Percentiles rank a stretch among this genome's conserved stretches.
These are phyloP conservation scores for Leccinum incarnatum DNA, from an alignment of 768 basidiomycete genomes.

Conservation along the genomic window DNA sequence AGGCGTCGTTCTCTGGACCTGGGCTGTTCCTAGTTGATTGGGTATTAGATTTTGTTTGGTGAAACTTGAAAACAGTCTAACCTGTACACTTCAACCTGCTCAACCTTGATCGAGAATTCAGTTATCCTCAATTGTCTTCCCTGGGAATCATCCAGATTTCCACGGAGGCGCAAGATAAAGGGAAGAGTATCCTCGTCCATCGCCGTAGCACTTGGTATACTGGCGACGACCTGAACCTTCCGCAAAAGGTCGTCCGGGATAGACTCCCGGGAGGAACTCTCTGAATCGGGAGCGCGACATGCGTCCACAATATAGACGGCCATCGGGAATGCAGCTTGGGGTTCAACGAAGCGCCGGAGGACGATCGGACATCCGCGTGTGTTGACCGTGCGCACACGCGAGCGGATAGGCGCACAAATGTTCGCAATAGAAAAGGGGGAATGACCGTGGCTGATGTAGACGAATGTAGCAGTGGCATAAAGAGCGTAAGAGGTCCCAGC, in stretches of 20 bases:
- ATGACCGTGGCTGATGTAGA: constrained; percentile 41
- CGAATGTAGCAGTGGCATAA: constrained; percentile 62
- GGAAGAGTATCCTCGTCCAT: constrained; percentile 48
- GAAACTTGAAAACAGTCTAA: constrained; percentile 31
- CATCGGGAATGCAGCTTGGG: constrained; percentile 37
- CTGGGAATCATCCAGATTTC: constrained; percentile 46
- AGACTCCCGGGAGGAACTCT: constrained; percentile 11
- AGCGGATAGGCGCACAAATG: constrained; percentile 56
- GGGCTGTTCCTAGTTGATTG: constrained; percentile 37
- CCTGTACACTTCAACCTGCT: constrained; percentile 69
- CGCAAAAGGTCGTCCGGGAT: constrained; percentile 56
- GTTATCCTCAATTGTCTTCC: constrained; percentile 56
- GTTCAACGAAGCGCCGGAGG: constrained; percentile 53
- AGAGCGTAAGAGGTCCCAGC: constrained; percentile 65
- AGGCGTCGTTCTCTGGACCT: constrained; percentile 43
- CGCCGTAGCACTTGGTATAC: constrained; percentile 55
- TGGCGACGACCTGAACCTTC: constrained; percentile 62
- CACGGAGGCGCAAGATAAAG: constrained; percentile 58
- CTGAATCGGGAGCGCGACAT: constrained; percentile 18
- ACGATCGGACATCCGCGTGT: constrained; percentile 42
- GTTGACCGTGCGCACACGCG: constrained; percentile 39
- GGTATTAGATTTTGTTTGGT: constrained; percentile 8
- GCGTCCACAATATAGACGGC: constrained; percentile 47
- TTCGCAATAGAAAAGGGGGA: constrained; percentile 47
- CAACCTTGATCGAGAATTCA: constrained; percentile 53